Evolutionary conservation across 2,329 filamentous ascomycete genomes (phyloP), one percentile per base, ranked within the genome.

Genomic region (Xylariaceae sp.): DNA sequence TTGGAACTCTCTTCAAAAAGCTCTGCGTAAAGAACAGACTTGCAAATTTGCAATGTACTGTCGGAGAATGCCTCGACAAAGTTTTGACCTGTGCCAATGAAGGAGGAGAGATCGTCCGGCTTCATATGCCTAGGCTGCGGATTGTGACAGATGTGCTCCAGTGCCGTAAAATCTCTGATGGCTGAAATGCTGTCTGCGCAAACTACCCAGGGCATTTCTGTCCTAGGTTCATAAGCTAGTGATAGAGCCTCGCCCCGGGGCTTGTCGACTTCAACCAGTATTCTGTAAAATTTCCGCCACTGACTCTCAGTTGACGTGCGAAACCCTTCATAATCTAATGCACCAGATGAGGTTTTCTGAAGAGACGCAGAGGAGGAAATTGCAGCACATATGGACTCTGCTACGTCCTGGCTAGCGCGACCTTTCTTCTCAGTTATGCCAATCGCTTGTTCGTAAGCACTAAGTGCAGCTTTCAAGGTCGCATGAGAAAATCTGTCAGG

Each of bases 201-300:
- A 5, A 96, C 79, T 43, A 95, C 80, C 90, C 91, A 97, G 1
- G 90, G 82, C 73, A 92, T 81, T 45, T 87, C 85, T 10, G 80
- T 78, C 44, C 82, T 78, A 1, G 79, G 69, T 63, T 97, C 94
- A 50, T 89, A 84, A 0, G 86, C 82, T 42, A 97, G 75, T 1
- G 89, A 86, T 42, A 97, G 72, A 0, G 89, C 87, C 64, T 97
- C 92, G 16, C 88, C 87, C 63, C 92, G 81, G 63, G 90, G 87
- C 63, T 88, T 91, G 66, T 97, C 91, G 39, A 99, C 75, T 66
- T 96, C 92, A 12, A 89, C 79, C 16, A 96, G 79, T 16, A 97
- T 79, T 31, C 91, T 85, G 73, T 91, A 96, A 70, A 96, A 96
- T 46, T 89, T 83, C 57, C 88, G 84, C 94, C 94, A 99, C 68